Percentiles rank a stretch among this genome's conserved stretches.
Evolutionary conservation across 345 rosid genomes (phyloP).

Genomic region (Eucalyptus fibrosa): DNA sequence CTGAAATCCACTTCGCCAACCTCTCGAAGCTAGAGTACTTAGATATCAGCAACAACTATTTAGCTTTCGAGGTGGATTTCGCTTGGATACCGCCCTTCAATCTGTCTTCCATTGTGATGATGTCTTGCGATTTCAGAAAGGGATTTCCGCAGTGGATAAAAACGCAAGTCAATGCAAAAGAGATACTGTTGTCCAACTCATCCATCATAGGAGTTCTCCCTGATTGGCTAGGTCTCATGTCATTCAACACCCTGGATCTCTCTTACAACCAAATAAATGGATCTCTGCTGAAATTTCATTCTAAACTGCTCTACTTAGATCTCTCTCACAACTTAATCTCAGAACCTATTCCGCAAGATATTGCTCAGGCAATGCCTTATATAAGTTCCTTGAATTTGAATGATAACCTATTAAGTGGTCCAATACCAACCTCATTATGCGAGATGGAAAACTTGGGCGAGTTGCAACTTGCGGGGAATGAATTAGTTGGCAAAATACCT

Average conservation of each 20-base stretch:
- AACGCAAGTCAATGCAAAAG: not conserved
- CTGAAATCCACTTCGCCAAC: no score
- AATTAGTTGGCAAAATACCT: not conserved
- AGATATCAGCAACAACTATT: not conserved
- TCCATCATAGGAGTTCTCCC: not conserved
- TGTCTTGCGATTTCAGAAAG: not conserved
- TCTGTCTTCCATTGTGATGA: accelerated
- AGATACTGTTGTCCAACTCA: not conserved
- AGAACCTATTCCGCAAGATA: not conserved
- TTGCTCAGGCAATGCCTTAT: accelerated
- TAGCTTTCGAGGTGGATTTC: not conserved
- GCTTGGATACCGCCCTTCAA: not conserved
- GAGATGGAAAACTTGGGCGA: accelerated
- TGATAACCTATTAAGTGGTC: not conserved
- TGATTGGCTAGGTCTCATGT: not conserved
- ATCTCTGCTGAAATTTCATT: no score
- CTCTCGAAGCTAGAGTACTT: accelerated
- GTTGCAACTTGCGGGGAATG: not conserved
- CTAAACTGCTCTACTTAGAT: accelerated
- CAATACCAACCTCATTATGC: not conserved
- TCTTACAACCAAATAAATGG: not conserved
- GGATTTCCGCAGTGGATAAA: not conserved
- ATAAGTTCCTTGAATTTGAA: accelerated
- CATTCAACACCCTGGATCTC: not conserved
- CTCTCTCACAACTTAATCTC: not conserved